Base-by-base conservation (phyloP, 2,329 filamentous ascomycete species). In the Penicillium sp. region DNA sequence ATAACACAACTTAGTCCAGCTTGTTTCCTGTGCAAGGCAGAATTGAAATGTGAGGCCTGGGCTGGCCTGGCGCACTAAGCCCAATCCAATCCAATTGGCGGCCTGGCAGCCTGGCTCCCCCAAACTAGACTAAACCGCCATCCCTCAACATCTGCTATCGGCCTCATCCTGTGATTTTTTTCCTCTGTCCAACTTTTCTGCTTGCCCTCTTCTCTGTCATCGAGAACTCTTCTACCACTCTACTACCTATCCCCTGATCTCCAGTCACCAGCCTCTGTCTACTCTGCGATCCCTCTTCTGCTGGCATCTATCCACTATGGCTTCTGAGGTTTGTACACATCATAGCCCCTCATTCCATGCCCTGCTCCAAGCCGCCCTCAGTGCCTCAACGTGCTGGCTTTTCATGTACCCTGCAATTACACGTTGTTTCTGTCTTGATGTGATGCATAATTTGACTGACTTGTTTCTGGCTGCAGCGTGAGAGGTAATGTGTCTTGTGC, bases 251-350 rank as follows among this genome's bases (percentile, higher is more conserved):
- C 6, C 16, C 14, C 21, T 28, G 26, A 20, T 45, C 35, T 42
- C 45, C 23, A 48, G 26, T 35, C 30, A 43, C 23, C 35, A 20
- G 23, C 28, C 28, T 38, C n/a, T n/a, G 20, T 48, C 35, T 23
- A 24, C 35, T 14, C 43, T 12, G 14, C 21, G 28, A 20, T 42
- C 24, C 49, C 23, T n/a, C 24, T 45, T 47, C 53, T 53, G 56
- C 46, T 61, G 46, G 40, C 45, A 48, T 23, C 33, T 64, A 65
- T 62, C 68, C 73, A 82, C 69, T 71, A 85, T 85, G 83, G 79
- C 81, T 74, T 82, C 80, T 77, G 83, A 86, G 78, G 83, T 86
- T 81, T 69, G 82, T 79, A 63, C 61, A 64, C 48, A 43, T 43
- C 54, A 52, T 47, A 49, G 26, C 58, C 58, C 58, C 55, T 58